These are phyloP conservation scores for Rhodosporidiobolus sp. DNA, from an alignment of 768 basidiomycete species.

Conservation along the genomic window DNA sequence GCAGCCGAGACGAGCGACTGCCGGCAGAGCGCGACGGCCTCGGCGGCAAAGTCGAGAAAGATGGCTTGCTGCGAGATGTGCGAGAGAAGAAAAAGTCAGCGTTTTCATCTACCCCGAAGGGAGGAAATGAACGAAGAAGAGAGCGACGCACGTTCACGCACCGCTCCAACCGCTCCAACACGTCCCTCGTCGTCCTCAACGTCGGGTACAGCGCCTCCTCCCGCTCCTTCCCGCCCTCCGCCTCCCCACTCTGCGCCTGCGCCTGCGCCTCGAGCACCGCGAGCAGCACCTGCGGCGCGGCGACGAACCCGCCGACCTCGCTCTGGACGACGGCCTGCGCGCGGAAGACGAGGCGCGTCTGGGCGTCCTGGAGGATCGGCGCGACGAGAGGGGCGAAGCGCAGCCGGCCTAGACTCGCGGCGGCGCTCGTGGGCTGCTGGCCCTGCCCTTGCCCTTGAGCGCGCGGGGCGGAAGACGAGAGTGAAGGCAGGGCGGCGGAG, in stretches of 20 bases:
- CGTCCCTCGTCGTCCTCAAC: slow-evolving; percentile 81
- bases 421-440: not conserved
- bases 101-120: not conserved
- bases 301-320: slow-evolving; percentile 78
- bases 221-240: not conserved
- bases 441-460: no score
- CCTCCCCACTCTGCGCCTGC: slow-evolving; percentile 8
- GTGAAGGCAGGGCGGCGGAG: not conserved
- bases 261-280: slow-evolving; percentile 10
- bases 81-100: not conserved
- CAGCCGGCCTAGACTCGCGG: slow-evolving; percentile 57
- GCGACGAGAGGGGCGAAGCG: slow-evolving; percentile 77
- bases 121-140: not conserved
- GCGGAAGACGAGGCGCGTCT: slow-evolving; percentile 92
- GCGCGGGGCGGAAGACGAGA: no score
- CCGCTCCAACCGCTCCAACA: slow-evolving; percentile 80
- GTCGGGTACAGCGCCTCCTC: slow-evolving; percentile 90
- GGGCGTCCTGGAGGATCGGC: slow-evolving; percentile 92
- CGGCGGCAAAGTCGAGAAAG: slow-evolving; percentile 94
- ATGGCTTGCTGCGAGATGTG: slow-evolving; percentile 67
- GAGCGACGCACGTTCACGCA: slow-evolving; percentile 73
- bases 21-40: slow-evolving; percentile 77
- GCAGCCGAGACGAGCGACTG: slow-evolving; percentile 73
- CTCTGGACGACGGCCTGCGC: slow-evolving; percentile 86
- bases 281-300: slow-evolving; percentile 69